phyloP scores from a whole-genome alignment of 768 basidiomycete species.

The Agaricus sinodeliciosus region DNA sequence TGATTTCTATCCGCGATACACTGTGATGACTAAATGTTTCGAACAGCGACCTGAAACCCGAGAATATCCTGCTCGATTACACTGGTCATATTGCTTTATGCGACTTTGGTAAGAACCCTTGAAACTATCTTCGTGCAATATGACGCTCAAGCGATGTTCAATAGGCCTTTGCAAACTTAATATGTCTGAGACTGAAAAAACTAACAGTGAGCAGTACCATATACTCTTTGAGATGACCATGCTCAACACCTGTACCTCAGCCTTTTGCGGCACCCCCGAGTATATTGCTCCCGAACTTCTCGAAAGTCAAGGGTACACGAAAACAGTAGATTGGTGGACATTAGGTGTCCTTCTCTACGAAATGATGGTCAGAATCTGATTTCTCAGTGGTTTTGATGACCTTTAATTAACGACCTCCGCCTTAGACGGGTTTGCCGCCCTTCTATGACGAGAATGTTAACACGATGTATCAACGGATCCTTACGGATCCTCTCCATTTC shows the following conservation, averaged over 20 bases:
- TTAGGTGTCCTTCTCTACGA: constrained; percentile 94
- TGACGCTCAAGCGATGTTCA: constrained; percentile 1
- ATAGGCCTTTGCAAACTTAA: constrained; percentile 87
- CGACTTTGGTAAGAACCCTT: constrained; percentile 69
- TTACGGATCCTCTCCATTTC: constrained; percentile 90
- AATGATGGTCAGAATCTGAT: constrained; percentile 67
- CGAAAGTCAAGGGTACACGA: constrained; percentile 94
- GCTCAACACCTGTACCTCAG: constrained; percentile 26
- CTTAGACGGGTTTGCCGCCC: constrained; percentile 88
- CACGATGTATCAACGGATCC: constrained; percentile 94
- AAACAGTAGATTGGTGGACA: constrained; percentile 99
- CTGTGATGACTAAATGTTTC: constrained; percentile 1
- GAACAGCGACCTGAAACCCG: constrained; percentile 91
- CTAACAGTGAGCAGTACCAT: constrained; percentile 63
- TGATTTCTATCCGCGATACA: constrained; percentile 5
- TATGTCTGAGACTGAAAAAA: constrained; percentile 97
- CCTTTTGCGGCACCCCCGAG: constrained; percentile 98
- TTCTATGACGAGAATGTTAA: constrained; percentile 99
- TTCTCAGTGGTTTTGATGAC: constrained; percentile 7
- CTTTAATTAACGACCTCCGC: not conserved
- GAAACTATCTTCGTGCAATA: not conserved
- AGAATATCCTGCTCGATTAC: constrained; percentile 96
- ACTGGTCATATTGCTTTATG: constrained; percentile 97
- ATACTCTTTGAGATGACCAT: not conserved
- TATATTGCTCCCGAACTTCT: constrained; percentile 97